Conservation (phyloP, 331 rosid species). For the Telfairia occidentalis region DNA sequence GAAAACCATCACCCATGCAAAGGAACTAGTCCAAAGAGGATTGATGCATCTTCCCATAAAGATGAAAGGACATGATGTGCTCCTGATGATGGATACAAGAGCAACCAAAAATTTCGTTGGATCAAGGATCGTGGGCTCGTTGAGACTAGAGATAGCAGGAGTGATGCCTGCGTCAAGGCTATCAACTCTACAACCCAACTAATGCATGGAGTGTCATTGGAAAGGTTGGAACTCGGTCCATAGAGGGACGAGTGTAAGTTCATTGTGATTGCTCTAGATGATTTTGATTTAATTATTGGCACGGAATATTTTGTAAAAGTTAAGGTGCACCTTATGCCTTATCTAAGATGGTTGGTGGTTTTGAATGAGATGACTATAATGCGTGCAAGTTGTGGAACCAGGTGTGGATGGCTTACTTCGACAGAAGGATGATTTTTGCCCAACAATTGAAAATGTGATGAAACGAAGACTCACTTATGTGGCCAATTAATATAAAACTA, state of each 20-base stretch:
- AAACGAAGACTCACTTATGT: too few relatives aligned
- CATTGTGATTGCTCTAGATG: background rate
- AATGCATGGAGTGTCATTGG: background rate
- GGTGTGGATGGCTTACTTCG: too few relatives aligned
- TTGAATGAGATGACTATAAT: background rate
- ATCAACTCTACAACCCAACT: background rate
- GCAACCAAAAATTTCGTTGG: background rate
- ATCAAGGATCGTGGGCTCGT: background rate
- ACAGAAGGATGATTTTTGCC: too few relatives aligned
- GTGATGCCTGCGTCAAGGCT: background rate
- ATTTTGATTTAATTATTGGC: too few relatives aligned
- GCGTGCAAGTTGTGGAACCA: too few relatives aligned
- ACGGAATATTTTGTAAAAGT: background rate
- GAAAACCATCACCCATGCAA: too few relatives aligned
- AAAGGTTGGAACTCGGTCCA: background rate
- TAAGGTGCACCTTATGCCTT: background rate
- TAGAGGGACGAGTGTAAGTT: background rate
- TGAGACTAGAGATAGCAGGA: background rate
- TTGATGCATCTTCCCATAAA: background rate
- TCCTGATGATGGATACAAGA: background rate
- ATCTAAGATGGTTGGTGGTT: background rate
- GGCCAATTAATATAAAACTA: too few relatives aligned
- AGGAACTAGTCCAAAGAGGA: background rate
- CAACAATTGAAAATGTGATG: too few relatives aligned
- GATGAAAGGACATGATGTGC: background rate